Percentiles rank a stretch among this genome's conserved stretches.
Conservation (phyloP, 441 rosid species). For the Syzygium syzygioides region DNA sequence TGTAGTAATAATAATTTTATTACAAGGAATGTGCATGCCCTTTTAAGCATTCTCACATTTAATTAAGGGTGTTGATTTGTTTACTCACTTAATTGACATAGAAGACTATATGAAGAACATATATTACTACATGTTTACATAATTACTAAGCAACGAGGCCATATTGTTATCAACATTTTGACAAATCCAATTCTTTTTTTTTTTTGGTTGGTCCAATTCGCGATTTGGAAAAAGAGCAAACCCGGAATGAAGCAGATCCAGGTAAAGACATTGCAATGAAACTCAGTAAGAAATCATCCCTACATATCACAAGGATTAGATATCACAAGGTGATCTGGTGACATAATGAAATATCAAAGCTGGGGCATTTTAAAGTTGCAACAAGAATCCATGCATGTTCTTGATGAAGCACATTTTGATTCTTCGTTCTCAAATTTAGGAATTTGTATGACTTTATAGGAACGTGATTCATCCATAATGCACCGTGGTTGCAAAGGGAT, state of each 20-base stretch:
- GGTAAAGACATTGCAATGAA: neutral
- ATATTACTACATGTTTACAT: neutral
- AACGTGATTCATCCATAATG: neutral
- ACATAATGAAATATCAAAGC: neutral
- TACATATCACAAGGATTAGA: neutral
- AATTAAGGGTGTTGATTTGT: neutral
- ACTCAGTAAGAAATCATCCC: neutral
- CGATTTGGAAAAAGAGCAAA: neutral
- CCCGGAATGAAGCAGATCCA: neutral
- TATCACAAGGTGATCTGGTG: neutral
- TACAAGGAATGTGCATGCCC: neutral
- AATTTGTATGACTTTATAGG: neutral
- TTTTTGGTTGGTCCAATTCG: neutral
- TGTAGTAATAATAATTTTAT: neutral
- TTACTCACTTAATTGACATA: neutral
- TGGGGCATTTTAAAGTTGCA: neutral
- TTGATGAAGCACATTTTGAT: neutral
- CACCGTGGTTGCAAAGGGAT: neutral
- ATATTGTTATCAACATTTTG: neutral
- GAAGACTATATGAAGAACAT: neutral
- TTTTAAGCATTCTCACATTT: neutral
- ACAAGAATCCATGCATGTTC: neutral
- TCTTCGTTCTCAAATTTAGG: neutral
- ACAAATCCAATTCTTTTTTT: neutral
- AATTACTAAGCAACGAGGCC: neutral